Evolutionary conservation across 2,329 filamentous ascomycete species (phyloP).

Genomic region (Claviceps capensis): DNA sequence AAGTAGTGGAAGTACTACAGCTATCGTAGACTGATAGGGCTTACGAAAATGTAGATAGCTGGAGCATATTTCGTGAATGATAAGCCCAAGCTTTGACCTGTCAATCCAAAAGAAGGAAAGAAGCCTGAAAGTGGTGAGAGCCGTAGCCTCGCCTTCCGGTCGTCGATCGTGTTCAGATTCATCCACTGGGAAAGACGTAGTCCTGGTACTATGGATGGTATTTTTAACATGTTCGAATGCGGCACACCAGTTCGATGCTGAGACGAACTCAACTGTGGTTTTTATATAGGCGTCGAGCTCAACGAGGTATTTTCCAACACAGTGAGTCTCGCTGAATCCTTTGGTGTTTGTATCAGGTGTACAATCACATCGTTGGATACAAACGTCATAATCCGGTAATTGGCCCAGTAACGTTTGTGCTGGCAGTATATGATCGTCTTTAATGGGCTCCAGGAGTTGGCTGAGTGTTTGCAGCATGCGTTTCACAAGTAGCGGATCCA

Average conservation of each 20-base stretch:
- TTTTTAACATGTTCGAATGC: conserved; percentile 45
- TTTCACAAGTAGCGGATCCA: conserved; percentile 37
- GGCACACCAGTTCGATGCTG: conserved; percentile 47
- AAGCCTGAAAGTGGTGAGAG: conserved; percentile 42
- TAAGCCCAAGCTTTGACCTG: conserved; percentile 41
- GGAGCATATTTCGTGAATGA: conserved; percentile 54
- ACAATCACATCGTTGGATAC: conserved; percentile 18
- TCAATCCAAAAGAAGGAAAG: conserved; percentile 54
- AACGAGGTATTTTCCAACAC: conserved; percentile 21
- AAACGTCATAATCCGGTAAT: conserved; percentile 22
- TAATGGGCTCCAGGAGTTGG: conserved; percentile 42
- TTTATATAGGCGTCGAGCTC: conserved; percentile 42
- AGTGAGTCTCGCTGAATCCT: conserved; percentile 11
- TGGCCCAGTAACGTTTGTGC: conserved; percentile 45
- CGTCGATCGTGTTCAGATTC: conserved; percentile 21
- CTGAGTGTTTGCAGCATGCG: conserved; percentile 43
- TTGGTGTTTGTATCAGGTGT: conserved; percentile 7
- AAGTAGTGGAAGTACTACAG: conserved; percentile 46
- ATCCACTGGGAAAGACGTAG: conserved; percentile 25
- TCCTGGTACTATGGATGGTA: conserved; percentile 37
- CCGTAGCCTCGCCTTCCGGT: conserved; percentile 35
- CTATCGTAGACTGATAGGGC: conserved; percentile 48
- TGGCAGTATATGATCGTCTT: conserved; percentile 42
- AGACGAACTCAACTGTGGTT: conserved; percentile 47
- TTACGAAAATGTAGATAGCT: conserved; percentile 54